These are phyloP conservation scores for Tolypocladium sp. DNA, from an alignment of 2,329 filamentous ascomycete genomes.

Conservation along the genomic window DNA sequence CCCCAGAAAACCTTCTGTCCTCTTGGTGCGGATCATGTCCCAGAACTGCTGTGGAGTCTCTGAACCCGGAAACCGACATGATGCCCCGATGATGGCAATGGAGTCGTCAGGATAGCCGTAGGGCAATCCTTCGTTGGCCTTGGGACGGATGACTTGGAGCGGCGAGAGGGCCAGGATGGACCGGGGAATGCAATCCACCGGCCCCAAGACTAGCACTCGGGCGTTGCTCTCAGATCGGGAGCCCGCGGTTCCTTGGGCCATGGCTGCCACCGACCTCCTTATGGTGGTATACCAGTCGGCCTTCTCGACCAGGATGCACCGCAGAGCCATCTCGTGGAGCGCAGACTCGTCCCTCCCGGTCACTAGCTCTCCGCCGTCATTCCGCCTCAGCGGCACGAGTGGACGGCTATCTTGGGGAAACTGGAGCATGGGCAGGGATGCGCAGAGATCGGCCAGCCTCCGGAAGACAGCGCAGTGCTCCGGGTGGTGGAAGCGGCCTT, in stretches of 20 bases:
- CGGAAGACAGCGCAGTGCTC: background rate
- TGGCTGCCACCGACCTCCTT: background rate
- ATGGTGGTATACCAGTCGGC: background rate
- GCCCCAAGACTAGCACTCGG: background rate
- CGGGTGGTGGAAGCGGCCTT: background rate
- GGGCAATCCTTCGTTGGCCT: background rate
- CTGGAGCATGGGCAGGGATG: background rate
- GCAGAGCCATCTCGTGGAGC: conserved; percentile 1
- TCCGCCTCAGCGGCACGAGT: background rate
- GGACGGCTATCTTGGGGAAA: background rate
- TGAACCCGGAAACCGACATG: background rate
- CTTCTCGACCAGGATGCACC: background rate
- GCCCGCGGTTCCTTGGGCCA: background rate
- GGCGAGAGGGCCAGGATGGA: background rate
- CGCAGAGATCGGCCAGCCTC: background rate
- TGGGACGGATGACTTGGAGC: background rate
- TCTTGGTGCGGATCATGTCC: conserved; percentile 2
- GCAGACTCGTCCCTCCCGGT: background rate
- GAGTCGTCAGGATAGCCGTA: background rate
- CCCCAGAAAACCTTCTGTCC: conserved; percentile 8
- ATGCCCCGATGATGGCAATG: conserved; percentile 1
- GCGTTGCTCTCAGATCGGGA: background rate
- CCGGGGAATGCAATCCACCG: background rate
- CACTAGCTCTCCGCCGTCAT: background rate
- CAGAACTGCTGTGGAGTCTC: conserved; percentile 7